Base-by-base conservation (phyloP, 495 filamentous ascomycete species). In the Terfezia boudieri region DNA sequence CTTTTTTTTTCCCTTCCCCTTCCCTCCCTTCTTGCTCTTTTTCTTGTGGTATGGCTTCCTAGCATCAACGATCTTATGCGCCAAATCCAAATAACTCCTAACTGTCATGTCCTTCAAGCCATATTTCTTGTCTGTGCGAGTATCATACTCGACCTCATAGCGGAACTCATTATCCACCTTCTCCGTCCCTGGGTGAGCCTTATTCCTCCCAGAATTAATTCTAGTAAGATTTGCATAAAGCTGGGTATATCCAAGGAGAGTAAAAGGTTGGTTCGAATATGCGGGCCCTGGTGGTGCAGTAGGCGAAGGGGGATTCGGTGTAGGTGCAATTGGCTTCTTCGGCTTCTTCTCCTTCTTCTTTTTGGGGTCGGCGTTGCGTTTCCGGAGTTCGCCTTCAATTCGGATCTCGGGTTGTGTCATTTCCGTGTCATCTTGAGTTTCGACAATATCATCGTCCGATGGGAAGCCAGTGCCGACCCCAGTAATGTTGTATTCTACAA, bases 401-500 rank as follows among this genome's bases (percentile, higher is more conserved):
- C 2, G 22, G 14, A 32, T 20, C 8, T 61, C 22, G 14, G 14
- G 12, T 5, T 14, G 12, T 6, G 41, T 1, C 41, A 14, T 9
- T 46, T 46, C 41, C 41, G 17, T 20, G 14, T 46, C 41, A 46
- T 46, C 17, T 14, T 14, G 12, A 46, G 41, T 14, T 14, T 46
- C 41, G 1, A 46, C 41, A 14, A 46, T 14, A 7, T 32, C 26
- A 32, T 32, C 26, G 26, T 32, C 26, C 26, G 26, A 32, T 1
- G 26, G 26, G 26, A 32, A 32, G 26, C 26, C 26, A 32, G 94
- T 61, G 4, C 26, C 7, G 26, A 32, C 26, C 0, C 84, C 86
- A 0, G 84, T 84, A 55, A 84, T 84, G 61, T 99, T 96, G 72
- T 99, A 99, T 63, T 95, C 86, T 53, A 88, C 70, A 22, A 96